Conservation (phyloP, 1,139 yeast species). For the Suhomyces ambrosiae region DNA sequence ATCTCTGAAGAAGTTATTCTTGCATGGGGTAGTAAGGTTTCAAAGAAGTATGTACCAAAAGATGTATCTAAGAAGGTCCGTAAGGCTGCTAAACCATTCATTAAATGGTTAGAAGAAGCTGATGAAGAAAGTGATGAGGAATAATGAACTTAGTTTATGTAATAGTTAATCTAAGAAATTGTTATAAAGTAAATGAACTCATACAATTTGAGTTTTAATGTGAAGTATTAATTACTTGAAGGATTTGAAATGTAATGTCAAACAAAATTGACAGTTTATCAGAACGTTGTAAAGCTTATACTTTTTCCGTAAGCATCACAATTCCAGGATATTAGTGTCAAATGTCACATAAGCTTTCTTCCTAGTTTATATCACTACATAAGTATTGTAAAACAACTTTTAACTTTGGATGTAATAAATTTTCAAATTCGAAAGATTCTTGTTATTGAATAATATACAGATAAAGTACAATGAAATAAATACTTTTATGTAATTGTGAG, state of each 20-base stretch:
- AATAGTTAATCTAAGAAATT: background rate
- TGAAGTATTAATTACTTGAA: too few species aligned
- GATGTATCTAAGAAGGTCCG: constrained; percentile 91
- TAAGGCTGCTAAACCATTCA: constrained; percentile 93
- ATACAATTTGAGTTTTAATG: too few species aligned
- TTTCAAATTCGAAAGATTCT: constrained; percentile 2
- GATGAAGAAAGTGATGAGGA: constrained; percentile 71
- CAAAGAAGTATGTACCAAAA: constrained; percentile 92
- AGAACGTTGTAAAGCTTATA: too few species aligned
- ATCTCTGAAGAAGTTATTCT: constrained; percentile 79
- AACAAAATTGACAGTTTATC: too few species aligned
- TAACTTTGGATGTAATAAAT: too few species aligned
- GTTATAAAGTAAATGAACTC: too few species aligned
- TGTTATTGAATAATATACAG: background rate
- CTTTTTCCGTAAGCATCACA: too few species aligned
- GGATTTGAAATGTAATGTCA: too few species aligned
- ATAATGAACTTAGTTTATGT: constrained; percentile 16
- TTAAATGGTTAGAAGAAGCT: constrained; percentile 93
- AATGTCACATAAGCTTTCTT: too few species aligned
- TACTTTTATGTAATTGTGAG: background rate
- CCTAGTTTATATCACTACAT: too few species aligned
- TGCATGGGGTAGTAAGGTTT: constrained; percentile 89
- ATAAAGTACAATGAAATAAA: background rate
- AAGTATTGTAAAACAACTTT: too few species aligned
- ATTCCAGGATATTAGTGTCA: too few species aligned